Conservation (phyloP, 2,329 filamentous ascomycete species). For the Penicillium hesseltinei region DNA sequence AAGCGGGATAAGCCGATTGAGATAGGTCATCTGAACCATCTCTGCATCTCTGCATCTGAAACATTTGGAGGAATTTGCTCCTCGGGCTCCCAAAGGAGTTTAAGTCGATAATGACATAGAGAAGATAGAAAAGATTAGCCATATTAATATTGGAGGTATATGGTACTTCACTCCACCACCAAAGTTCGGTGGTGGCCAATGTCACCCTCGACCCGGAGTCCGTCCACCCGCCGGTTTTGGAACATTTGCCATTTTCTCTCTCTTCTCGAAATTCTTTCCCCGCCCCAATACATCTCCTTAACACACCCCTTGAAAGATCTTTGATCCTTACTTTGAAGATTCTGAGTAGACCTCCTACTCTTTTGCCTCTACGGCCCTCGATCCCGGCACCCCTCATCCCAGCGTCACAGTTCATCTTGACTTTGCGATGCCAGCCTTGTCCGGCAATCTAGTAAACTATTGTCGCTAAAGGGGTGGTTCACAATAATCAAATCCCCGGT, state of each 20-base stretch:
- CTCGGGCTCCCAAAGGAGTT: constrained; percentile 4
- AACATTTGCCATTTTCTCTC: constrained; percentile 10
- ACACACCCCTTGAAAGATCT: not conserved
- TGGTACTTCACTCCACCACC: constrained; percentile 14
- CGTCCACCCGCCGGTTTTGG: constrained; percentile 21
- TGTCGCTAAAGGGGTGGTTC: constrained; percentile 15
- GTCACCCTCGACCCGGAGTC: constrained; percentile 15
- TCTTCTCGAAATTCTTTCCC: not conserved
- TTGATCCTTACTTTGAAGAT: not conserved
- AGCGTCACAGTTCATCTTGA: constrained; percentile 7
- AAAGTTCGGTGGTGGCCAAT: constrained; percentile 14
- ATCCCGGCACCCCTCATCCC: constrained; percentile 4
- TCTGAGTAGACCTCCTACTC: not conserved
- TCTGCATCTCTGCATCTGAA: not conserved
- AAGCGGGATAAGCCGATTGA: not conserved
- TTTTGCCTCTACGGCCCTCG: constrained; percentile 10
- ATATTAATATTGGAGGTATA: not conserved
- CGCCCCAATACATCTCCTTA: not conserved
- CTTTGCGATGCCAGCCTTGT: constrained; percentile 29
- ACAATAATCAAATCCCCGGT: constrained; percentile 1
- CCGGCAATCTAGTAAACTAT: constrained; percentile 20
- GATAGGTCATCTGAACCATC: not conserved
- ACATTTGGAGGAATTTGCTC: not conserved
- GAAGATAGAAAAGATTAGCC: no score
- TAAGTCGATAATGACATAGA: not conserved